Percentiles rank a stretch among this genome's conserved stretches.
phyloP scores from a whole-genome alignment of 352 stramenopile species.

The Nothophytophthora sp. region DNA sequence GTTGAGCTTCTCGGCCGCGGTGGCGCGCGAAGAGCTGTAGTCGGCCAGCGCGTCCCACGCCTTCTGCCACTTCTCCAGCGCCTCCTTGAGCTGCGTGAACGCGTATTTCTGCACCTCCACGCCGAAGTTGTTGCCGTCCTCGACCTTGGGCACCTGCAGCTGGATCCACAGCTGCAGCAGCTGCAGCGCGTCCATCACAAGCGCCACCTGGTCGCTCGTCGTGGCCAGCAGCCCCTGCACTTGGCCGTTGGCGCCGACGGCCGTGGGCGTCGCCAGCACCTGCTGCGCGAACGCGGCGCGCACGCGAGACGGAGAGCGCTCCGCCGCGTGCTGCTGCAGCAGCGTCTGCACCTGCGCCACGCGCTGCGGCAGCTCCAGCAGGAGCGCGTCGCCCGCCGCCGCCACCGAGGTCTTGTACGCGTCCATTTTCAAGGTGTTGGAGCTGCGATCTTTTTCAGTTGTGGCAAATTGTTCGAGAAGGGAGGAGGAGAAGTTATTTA shows the following conservation, averaged over 20 bases:
- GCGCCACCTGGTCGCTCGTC: slow-evolving; percentile 59
- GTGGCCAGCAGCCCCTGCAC: slow-evolving; percentile 42
- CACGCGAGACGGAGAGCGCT: slow-evolving; percentile 43
- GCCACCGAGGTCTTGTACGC: slow-evolving; percentile 47
- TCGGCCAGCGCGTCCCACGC: slow-evolving; percentile 71
- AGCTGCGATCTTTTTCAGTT: slow-evolving; percentile 33
- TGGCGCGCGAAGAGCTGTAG: slow-evolving; percentile 65
- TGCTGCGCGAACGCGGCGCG: slow-evolving; percentile 35
- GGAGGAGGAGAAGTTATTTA: background rate
- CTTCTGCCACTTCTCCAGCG: slow-evolving; percentile 71
- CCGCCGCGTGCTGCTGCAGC: slow-evolving; percentile 43
- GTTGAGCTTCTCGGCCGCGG: slow-evolving; percentile 73
- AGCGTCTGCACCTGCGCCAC: slow-evolving; percentile 45
- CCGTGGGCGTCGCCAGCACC: slow-evolving; percentile 27
- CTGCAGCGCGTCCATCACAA: slow-evolving; percentile 43
- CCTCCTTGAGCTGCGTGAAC: slow-evolving; percentile 68
- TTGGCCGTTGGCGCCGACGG: slow-evolving; percentile 40
- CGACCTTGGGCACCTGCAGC: slow-evolving; percentile 72
- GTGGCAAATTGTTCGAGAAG: slow-evolving; percentile 9
- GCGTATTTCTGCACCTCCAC: slow-evolving; percentile 86
- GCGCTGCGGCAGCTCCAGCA: slow-evolving; percentile 53
- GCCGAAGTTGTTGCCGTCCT: slow-evolving; percentile 89
- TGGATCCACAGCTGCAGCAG: slow-evolving; percentile 74
- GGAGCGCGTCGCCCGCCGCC: slow-evolving; percentile 35
- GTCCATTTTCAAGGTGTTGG: slow-evolving; percentile 37